Evolutionary conservation across 495 filamentous ascomycete species (phyloP), one percentile per base, ranked within the genome.

Genomic region (Apodospora peruviana): DNA sequence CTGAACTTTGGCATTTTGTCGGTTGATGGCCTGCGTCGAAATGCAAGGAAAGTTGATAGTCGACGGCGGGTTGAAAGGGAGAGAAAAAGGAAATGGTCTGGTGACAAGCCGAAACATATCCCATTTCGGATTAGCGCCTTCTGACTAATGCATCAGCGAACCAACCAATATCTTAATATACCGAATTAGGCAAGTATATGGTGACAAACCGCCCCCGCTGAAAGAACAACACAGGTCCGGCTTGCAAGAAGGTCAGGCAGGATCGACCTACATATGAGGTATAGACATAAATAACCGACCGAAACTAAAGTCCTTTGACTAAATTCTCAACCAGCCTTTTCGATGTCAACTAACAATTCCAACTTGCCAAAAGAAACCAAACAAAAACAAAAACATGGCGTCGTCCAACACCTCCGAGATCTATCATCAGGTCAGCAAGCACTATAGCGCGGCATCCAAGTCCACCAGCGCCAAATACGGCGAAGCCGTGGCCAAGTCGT

Each of bases 401-500:
- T 12, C 45, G 62, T 64, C 52, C 27, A 47, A 60, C 9, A 42
- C 64, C 21, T 23, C 62, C 34, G 32, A 55, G 14, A 63, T 69
- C 44, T 72, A 75, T 53, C 48, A 61, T 1, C 46, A 65, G 43
- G 69, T 75, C 17, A 40, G 63, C 47, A 50, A 68, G 45, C 68
- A 65, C 52, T 71, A 73, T 55, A 64, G 64, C 47, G 53, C 60
- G 4, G 67, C 72, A 11, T 53, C 57, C 7, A 43, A 56, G 12
- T 46, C 21, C 17, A 61, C 48, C 44, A 48, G 46, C 37, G 42
- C 49, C 39, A 64, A 72, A 38, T 70, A 71, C 43, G 51, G 61
- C 41, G 55, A 62, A 41, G 35, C 58, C 5, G 71, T 85, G 17
- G 82, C 83, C 35, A 63, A 64, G 41, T 73, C 81, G 0, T 84